Evolutionary conservation across 768 basidiomycete genomes (phyloP).

Genomic region (Suillus lakei): DNA sequence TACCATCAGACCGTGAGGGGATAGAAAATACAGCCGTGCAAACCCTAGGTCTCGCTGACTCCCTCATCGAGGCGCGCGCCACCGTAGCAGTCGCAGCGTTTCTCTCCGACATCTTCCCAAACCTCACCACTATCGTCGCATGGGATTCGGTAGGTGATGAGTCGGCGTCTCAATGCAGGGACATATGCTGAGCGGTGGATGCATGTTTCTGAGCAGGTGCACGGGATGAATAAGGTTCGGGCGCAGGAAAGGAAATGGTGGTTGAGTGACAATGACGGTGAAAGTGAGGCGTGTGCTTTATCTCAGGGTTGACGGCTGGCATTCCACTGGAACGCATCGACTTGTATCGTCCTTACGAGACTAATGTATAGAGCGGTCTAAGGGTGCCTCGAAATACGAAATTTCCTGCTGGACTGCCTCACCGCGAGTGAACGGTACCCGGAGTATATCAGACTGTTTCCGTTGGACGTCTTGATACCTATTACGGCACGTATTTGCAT

Average conservation of each 20-base stretch:
- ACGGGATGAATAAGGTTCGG: constrained; percentile 9
- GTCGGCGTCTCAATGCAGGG: background rate
- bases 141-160: constrained; percentile 4
- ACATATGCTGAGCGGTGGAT: constrained; percentile 7
- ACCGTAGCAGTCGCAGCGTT: constrained; percentile 10
- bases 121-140: constrained; percentile 3
- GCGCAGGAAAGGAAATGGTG: constrained; percentile 12
- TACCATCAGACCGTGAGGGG: background rate
- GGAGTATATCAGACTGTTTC: too few relatives aligned
- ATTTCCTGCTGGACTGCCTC: too few relatives aligned
- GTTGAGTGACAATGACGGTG: background rate
- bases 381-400: too few relatives aligned
- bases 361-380: background rate
- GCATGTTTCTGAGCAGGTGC: constrained; percentile 3
- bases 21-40: constrained; percentile 1
- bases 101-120: constrained; percentile 9
- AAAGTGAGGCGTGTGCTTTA: background rate
- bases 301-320: background rate
- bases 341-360: background rate
- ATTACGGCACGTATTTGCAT: background rate
- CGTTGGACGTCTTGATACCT: background rate
- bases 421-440: too few relatives aligned
- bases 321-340: background rate
- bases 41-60: constrained; percentile 5
- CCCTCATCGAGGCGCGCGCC: background rate